phyloP scores from a whole-genome alignment of 108 stramenopile species.

The Nitzschia sp. region DNA sequence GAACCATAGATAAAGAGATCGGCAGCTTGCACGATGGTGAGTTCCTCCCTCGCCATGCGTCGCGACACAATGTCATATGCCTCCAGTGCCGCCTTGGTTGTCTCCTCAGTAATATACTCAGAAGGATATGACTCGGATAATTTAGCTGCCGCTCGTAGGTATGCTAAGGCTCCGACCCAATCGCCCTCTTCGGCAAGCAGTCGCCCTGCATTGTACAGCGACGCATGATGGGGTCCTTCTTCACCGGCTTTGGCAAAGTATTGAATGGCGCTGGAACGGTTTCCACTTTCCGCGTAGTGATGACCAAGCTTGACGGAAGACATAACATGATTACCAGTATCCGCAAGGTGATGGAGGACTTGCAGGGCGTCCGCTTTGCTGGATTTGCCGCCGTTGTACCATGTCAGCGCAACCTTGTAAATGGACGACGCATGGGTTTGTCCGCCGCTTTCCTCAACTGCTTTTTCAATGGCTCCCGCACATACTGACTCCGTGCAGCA shows the following conservation, averaged over 20 bases:
- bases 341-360: constrained; percentile 11
- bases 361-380: constrained; percentile 1
- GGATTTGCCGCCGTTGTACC: constrained; percentile 4
- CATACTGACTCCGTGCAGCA: too few species aligned
- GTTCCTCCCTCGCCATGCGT: not conserved
- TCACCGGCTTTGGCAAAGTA: constrained; percentile 44
- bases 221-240: constrained; percentile 31
- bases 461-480: not conserved
- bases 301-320: constrained; percentile 22
- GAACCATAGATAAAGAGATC: constrained; percentile 17
- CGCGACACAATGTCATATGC: constrained; percentile 8
- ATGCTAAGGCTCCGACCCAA: constrained; percentile 34
- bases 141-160: constrained; percentile 27
- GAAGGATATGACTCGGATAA: constrained; percentile 24
- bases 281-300: constrained; percentile 16
- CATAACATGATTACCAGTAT: constrained; percentile 21
- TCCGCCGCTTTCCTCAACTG: not conserved
- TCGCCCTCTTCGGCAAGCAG: constrained; percentile 27
- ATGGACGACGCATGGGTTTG: not conserved
- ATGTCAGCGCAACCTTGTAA: not conserved
- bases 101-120: not conserved
- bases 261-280: constrained; percentile 8
- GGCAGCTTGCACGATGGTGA: not conserved
- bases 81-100: not conserved
- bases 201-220: constrained; percentile 40